A percentile compares a stretch with the other conserved stretches of the same genome.
Conservation (phyloP, 768 basidiomycete species). For the Leucosporidium creatinivorum region DNA sequence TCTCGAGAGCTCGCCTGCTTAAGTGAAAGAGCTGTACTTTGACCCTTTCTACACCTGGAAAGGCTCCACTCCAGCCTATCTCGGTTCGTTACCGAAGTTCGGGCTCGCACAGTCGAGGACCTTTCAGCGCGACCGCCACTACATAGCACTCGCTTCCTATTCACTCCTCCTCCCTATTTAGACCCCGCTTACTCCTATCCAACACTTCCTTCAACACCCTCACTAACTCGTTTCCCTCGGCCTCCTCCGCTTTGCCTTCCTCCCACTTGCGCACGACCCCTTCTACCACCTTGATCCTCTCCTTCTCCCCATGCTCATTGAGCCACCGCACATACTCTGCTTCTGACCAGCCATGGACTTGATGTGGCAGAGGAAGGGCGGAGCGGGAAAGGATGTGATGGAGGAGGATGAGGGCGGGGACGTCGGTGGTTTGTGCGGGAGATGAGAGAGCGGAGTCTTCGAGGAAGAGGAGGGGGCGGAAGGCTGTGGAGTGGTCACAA, state of each 20-base stretch:
- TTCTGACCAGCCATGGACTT: slow-evolving; percentile 87
- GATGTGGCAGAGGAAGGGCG: slow-evolving; percentile 67
- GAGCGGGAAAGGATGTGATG: slow-evolving; percentile 84
- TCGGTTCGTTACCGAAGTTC: too few relatives aligned
- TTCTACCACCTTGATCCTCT: slow-evolving; percentile 72
- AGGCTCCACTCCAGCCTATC: too few relatives aligned
- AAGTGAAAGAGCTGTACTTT: too few relatives aligned
- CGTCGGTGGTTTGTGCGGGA: slow-evolving; percentile 59
- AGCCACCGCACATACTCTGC: slow-evolving; percentile 95
- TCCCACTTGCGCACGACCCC: slow-evolving; percentile 73
- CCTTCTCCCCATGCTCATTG: slow-evolving; percentile 75
- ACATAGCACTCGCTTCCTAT: too few relatives aligned
- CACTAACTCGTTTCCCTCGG: not conserved
- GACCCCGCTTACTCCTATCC: not conserved
- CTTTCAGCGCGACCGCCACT: too few relatives aligned
- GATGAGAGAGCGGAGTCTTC: slow-evolving; percentile 65
- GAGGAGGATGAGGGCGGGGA: slow-evolving; percentile 72
- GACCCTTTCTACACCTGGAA: too few relatives aligned
- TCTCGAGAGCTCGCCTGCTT: too few relatives aligned
- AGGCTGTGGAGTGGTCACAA: slow-evolving; percentile 4
- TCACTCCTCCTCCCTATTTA: not conserved
- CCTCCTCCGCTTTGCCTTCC: not conserved
- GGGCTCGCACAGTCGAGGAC: too few relatives aligned
- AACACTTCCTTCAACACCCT: slow-evolving; percentile 6
- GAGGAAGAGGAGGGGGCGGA: slow-evolving; percentile 79